Evolutionary conservation across 768 basidiomycete species (phyloP), one percentile per base, ranked within the genome.

Genomic region (Rubroboletus satanas): DNA sequence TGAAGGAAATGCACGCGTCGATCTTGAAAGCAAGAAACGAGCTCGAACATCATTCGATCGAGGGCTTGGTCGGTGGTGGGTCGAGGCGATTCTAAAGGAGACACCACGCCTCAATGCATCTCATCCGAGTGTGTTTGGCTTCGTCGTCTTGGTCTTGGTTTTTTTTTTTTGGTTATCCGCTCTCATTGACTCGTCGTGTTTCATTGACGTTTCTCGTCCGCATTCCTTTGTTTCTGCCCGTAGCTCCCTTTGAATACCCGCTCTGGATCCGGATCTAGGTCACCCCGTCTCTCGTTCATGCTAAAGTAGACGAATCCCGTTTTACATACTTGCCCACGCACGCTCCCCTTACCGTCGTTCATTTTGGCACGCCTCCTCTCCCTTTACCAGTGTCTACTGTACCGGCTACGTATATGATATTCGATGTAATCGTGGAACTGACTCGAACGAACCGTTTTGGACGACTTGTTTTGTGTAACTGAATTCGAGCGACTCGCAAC

Each of bases 1-100:
- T 99, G 93, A 95, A 95, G 79, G 96, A 98, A 73, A 93, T 94
- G 83, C 93, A 98, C 73, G 88, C 93, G 14, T 75, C 87, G 31
- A 94, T 99, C 55, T 72, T 90, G 60, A 97, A 98, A 74, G 92
- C 94, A 50, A 80, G 97, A 63, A 91, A 96, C 68, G 95, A 98
- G 60, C 80, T 99, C 54, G 97, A 98, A 71, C 88, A 92, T 66
- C 93, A 98, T 64, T 93, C 93, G 46, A 96, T 98, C 71, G 95
- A 98, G 67, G 93, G 93, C 0, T 71, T 93, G 51, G 84, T 90
- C 32, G 81, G 83, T 29, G 83, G 81, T 23, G 58, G 60, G 33
- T 49, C 75, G 54, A 76, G 82, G 62, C 70, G 83, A 62, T 84
- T 81, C 68, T 83, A 70, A 77, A 7, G 42, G n/a, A 17, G 14